Evolutionary conservation across 805 yeast genomes (phyloP).

Genomic region (Candida rishiriensis): DNA sequence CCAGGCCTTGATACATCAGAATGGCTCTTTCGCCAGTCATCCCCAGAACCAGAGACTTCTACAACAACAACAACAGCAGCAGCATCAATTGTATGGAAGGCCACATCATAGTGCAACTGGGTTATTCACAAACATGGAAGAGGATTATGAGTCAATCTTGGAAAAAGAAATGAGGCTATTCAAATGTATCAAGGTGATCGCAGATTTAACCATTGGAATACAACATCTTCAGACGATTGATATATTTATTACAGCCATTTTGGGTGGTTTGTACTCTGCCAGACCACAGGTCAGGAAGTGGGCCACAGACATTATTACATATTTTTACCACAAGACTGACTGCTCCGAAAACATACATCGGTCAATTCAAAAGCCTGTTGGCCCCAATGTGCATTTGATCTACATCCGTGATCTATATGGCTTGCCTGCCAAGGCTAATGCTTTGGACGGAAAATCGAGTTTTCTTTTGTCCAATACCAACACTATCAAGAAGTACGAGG

Average conservation of each 20-base stretch:
- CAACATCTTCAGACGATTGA: slow-evolving; percentile 54
- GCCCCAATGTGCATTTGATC: slow-evolving; percentile 31
- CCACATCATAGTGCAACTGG: not conserved
- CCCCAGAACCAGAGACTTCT: not conserved
- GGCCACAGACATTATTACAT: slow-evolving; percentile 77
- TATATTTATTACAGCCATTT: slow-evolving; percentile 60
- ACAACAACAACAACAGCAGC: not conserved
- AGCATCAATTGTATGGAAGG: not conserved
- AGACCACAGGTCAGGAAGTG: slow-evolving; percentile 74
- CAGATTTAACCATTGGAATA: slow-evolving; percentile 69
- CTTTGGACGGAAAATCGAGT: slow-evolving; percentile 25
- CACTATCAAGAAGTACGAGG: slow-evolving; percentile 27
- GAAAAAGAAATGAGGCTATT: slow-evolving; percentile 77
- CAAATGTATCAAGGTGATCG: slow-evolving; percentile 75
- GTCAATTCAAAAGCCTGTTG: slow-evolving; percentile 25
- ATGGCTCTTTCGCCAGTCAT: not conserved
- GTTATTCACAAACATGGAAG: slow-evolving; percentile 28
- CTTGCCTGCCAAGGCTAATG: slow-evolving; percentile 10
- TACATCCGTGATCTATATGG: slow-evolving; percentile 26
- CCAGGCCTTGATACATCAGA: not conserved
- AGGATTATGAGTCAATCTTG: slow-evolving; percentile 27
- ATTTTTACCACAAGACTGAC: slow-evolving; percentile 32
- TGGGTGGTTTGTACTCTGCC: slow-evolving; percentile 76
- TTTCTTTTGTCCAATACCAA: slow-evolving; percentile 23
- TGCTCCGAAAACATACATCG: slow-evolving; percentile 18